A percentile compares a stretch with the other conserved stretches of the same genome.
phyloP scores from a whole-genome alignment of 768 basidiomycete species.

The Boletus vermiculosoides region DNA sequence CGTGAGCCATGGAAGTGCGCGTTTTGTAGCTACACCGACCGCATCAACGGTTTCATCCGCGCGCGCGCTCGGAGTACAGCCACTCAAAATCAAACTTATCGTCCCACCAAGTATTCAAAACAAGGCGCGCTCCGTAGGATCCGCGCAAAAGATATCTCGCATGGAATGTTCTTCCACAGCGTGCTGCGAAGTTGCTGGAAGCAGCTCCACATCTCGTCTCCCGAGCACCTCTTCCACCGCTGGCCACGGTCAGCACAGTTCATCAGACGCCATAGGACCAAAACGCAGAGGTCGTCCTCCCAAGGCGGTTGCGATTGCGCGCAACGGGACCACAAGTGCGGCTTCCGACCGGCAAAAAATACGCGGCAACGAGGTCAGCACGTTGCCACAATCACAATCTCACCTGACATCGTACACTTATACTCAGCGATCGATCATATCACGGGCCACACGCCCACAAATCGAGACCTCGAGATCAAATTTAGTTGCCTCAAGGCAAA shows the following conservation, averaged over 20 bases:
- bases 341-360: conserved; percentile 24
- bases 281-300: conserved; percentile 59
- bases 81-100: conserved; percentile 73
- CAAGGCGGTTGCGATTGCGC: conserved; percentile 42
- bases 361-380: conserved; percentile 34
- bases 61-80: conserved; percentile 28
- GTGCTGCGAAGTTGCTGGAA: conserved; percentile 39
- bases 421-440: conserved; percentile 21
- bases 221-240: conserved; percentile 25
- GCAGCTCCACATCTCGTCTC: conserved; percentile 17
- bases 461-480: conserved; percentile 30
- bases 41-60: conserved; percentile 36
- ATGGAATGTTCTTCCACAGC: conserved; percentile 28
- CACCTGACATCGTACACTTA: conserved; percentile 30
- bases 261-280: conserved; percentile 23
- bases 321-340: conserved; percentile 20
- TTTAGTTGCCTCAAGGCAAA: conserved; percentile 33
- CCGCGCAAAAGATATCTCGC: conserved; percentile 31
- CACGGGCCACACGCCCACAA: conserved; percentile 25
- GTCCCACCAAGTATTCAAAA: conserved; percentile 56
- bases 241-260: conserved; percentile 25
- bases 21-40: conserved; percentile 39
- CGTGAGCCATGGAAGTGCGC: conserved; percentile 34
- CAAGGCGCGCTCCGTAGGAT: conserved; percentile 35
- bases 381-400: conserved; percentile 38